phyloP scores from a whole-genome alignment of 352 stramenopile species.

The Globisporangium rhizosaccharum region DNA sequence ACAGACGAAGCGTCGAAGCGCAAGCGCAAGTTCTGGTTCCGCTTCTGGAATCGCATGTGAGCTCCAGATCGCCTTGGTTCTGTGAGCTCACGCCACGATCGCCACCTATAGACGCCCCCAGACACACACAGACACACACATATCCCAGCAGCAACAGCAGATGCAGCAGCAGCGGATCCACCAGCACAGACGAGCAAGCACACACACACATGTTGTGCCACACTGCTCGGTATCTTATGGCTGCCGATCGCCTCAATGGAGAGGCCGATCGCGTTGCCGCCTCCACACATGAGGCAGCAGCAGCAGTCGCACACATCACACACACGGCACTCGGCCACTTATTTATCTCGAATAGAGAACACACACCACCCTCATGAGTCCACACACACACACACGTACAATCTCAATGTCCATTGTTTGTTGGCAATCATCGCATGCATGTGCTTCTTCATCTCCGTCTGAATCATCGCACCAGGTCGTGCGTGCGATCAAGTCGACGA shows the following conservation, averaged over 20 bases:
- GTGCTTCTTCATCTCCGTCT: too few relatives aligned
- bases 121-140: slow-evolving; percentile 3
- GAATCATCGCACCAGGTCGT: too few relatives aligned
- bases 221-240: background rate
- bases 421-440: too few relatives aligned
- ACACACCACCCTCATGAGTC: too few relatives aligned
- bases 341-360: slow-evolving; percentile 3
- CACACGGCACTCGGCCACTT: background rate
- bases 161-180: background rate
- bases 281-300: too few relatives aligned
- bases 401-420: too few relatives aligned
- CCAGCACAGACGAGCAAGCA: background rate
- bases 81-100: background rate
- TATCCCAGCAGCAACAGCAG: background rate
- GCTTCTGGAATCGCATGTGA: slow-evolving; percentile 43
- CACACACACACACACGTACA: too few relatives aligned
- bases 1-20: slow-evolving; percentile 41
- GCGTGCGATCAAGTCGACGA: too few relatives aligned
- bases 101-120: slow-evolving; percentile 1
- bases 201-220: background rate
- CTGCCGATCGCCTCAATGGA: background rate
- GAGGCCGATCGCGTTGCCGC: background rate
- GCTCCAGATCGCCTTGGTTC: slow-evolving; percentile 5
- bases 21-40: slow-evolving; percentile 69
- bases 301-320: background rate